Evolutionary conservation across 2,329 filamentous ascomycete genomes (phyloP).

Genomic region (Grosmannia huntii): DNA sequence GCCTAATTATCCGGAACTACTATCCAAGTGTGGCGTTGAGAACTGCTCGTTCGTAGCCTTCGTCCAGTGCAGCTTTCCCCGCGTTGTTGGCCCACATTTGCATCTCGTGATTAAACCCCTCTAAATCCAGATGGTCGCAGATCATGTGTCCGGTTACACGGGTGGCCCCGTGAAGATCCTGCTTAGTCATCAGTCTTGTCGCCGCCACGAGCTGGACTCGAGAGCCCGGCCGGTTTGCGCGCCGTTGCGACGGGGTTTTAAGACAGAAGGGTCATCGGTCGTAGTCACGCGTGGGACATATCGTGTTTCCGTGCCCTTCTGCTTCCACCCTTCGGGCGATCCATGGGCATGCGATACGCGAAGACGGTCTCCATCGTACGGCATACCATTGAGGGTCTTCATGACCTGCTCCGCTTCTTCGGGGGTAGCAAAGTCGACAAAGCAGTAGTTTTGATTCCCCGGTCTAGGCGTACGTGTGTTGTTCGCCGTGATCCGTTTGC

Average conservation of each 20-base stretch:
- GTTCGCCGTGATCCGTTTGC: slow-evolving; percentile 45
- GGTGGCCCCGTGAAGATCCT: background rate
- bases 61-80: too few relatives aligned
- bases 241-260: background rate
- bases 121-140: too few relatives aligned
- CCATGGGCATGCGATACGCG: slow-evolving; percentile 4
- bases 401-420: slow-evolving; percentile 39
- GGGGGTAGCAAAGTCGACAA: slow-evolving; percentile 46
- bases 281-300: background rate
- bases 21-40: too few relatives aligned
- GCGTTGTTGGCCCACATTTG: too few relatives aligned
- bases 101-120: too few relatives aligned
- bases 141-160: too few relatives aligned
- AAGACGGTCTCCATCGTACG: slow-evolving; percentile 1
- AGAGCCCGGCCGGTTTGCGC: background rate
- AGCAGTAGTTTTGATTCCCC: slow-evolving; percentile 50
- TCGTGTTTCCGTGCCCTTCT: background rate
- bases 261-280: background rate
- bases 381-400: slow-evolving; percentile 25
- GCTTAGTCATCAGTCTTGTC: slow-evolving; percentile 1
- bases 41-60: too few relatives aligned
- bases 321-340: background rate
- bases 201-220: slow-evolving; percentile 4
- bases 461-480: slow-evolving; percentile 37
- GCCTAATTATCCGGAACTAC: too few relatives aligned